These are phyloP conservation scores for Gamsiella multidivaricata DNA, from an alignment of 192 early-diverging fungal genomes.

Conservation along the genomic window DNA sequence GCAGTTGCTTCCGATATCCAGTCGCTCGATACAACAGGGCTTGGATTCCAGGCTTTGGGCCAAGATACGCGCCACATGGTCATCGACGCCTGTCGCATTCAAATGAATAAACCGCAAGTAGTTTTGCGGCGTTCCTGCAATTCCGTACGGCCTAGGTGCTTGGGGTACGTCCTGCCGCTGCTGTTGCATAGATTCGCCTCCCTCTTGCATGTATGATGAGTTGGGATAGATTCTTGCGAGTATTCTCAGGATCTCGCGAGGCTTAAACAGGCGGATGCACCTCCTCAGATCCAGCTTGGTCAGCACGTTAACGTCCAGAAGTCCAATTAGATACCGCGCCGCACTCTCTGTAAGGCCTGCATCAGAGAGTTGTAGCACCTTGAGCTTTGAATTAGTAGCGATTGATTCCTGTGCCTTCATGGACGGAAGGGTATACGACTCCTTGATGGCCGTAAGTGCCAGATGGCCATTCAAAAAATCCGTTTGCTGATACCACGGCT, in stretches of 20 bases:
- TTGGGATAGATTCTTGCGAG: conserved; percentile 12
- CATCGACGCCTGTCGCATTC: conserved; percentile 24
- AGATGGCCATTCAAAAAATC: not conserved
- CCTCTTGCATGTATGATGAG: conserved; percentile 6
- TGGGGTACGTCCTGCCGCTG: not conserved
- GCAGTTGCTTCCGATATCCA: conserved; percentile 27
- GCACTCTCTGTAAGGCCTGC: conserved; percentile 32
- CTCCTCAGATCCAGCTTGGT: conserved; percentile 29
- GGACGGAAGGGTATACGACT: not conserved
- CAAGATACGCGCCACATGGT: conserved; percentile 21
- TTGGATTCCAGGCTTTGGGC: conserved; percentile 25
- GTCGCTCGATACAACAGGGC: conserved; percentile 16
- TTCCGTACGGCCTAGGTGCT: conserved; percentile 8
- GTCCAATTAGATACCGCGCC: conserved; percentile 15
- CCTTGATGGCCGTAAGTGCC: conserved; percentile 26
- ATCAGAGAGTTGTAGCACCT: conserved; percentile 27
- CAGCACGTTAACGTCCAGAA: conserved; percentile 23
- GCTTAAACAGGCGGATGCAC: conserved; percentile 38
- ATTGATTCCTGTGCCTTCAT: conserved; percentile 25
- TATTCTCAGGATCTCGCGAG: conserved; percentile 26
- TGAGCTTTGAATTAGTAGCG: conserved; percentile 23
- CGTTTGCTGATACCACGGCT: conserved; percentile 28
- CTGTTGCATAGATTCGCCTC: not conserved
- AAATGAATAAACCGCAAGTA: conserved; percentile 24
- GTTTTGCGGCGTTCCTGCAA: conserved; percentile 12